A percentile compares a stretch with the other conserved stretches of the same genome.
Conservation (phyloP, 2,329 filamentous ascomycete genomes). For the Fusarium mexicanum region DNA sequence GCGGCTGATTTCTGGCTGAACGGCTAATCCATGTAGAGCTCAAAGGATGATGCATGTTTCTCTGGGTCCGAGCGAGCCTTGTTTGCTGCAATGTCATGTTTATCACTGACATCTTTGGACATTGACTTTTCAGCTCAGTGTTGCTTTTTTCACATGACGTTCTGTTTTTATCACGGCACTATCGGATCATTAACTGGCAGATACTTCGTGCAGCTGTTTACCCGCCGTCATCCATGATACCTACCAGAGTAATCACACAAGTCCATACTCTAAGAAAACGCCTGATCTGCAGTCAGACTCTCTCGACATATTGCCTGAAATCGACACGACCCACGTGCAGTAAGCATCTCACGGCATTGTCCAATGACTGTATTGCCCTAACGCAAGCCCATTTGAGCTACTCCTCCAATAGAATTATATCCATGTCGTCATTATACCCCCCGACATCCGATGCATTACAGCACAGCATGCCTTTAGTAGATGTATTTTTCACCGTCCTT, state of each 20-base stretch:
- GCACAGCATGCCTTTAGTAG: neutral
- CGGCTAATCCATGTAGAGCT: neutral
- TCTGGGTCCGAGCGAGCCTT: neutral
- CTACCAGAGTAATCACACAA: neutral
- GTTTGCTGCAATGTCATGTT: neutral
- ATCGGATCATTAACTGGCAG: constrained; percentile 8
- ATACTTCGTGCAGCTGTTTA: neutral
- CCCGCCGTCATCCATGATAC: neutral
- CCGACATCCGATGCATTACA: constrained; percentile 16
- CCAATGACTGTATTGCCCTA: neutral
- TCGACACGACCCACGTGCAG: constrained; percentile 10
- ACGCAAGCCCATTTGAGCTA: neutral
- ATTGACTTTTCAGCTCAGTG: neutral
- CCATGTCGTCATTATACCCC: constrained; percentile 17
- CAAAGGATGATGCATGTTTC: neutral
- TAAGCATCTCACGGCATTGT: neutral
- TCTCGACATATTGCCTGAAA: constrained; percentile 10
- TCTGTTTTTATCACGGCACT: neutral
- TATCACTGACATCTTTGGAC: neutral
- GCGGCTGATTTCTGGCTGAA: neutral
- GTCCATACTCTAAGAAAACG: neutral
- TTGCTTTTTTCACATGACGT: neutral
- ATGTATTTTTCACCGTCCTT: neutral
- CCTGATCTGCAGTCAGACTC: constrained; percentile 16
- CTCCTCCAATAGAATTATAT: neutral